These are phyloP conservation scores for Handroanthus guayacan DNA, from an alignment of 257 asterid species.

Conservation along the genomic window DNA sequence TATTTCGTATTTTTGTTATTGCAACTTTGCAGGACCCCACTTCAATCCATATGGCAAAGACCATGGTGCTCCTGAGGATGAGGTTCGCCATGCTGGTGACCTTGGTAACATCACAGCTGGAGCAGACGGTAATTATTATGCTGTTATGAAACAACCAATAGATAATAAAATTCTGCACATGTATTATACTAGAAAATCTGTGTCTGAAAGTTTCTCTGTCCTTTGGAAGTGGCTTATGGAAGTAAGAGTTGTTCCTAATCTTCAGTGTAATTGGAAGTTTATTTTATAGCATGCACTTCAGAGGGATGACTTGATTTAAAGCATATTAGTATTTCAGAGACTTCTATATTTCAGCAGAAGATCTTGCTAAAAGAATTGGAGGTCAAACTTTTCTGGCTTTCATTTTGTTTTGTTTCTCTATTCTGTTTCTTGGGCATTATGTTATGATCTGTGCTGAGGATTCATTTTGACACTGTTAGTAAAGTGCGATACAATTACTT, in stretches of 20 bases:
- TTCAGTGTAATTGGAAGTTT: background rate
- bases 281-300: background rate
- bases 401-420: background rate
- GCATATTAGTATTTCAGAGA: background rate
- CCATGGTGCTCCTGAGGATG: conserved; percentile 79
- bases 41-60: conserved; percentile 66
- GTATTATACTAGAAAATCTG: background rate
- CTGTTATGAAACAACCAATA: background rate
- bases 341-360: background rate
- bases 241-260: background rate
- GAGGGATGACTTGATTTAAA: background rate
- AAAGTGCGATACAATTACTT: background rate
- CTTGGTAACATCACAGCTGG: conserved; percentile 70
- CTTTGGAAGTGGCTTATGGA: background rate
- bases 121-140: conserved; percentile 54
- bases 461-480: background rate
- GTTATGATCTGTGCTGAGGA: background rate
- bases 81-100: conserved; percentile 79
- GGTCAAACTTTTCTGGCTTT: background rate
- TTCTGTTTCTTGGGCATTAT: background rate
- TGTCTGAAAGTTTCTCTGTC: background rate
- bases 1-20: conserved; percentile 6
- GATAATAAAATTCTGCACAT: background rate
- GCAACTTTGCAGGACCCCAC: conserved; percentile 60
- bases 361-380: background rate